phyloP scores from a whole-genome alignment of 257 asterid species.

The Buddleja alternifolia region DNA sequence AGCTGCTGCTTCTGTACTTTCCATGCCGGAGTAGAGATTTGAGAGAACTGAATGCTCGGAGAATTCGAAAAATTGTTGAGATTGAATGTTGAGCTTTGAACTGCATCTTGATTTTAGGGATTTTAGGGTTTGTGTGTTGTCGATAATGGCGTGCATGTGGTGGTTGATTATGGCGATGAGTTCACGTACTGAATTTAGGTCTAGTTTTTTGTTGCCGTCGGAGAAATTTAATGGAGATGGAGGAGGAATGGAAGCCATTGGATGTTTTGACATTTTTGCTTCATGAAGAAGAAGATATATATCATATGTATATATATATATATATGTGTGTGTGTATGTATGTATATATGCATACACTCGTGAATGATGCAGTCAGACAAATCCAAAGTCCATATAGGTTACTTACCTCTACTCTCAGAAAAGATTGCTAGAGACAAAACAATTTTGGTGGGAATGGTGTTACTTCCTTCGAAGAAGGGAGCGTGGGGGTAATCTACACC shows the following conservation, averaged over 20 bases:
- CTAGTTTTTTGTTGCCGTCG: conserved; percentile 46
- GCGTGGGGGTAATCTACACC: too few species aligned
- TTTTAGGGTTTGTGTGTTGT: conserved; percentile 38
- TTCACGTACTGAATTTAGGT: conserved; percentile 49
- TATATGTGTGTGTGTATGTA: conserved; percentile 3
- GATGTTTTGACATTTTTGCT: conserved; percentile 33
- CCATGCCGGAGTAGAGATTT: conserved; percentile 80
- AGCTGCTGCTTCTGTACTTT: conserved; percentile 52
- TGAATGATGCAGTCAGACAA: conserved; percentile 43
- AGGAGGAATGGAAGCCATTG: conserved; percentile 54
- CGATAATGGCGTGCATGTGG: conserved; percentile 46
- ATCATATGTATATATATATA: conserved; percentile 14
- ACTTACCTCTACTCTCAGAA: conserved; percentile 10
- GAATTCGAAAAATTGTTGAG: conserved; percentile 64
- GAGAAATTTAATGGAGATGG: conserved; percentile 32
- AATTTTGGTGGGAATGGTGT: conserved; percentile 32
- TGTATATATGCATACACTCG: conserved; percentile 43
- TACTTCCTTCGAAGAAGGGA: conserved; percentile 41
- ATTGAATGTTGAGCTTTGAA: conserved; percentile 55
- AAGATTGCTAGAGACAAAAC: conserved; percentile 43
- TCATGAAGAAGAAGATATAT: conserved; percentile 37
- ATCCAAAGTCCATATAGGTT: conserved; percentile 40
- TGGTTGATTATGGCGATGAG: conserved; percentile 51
- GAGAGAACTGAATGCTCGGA: conserved; percentile 77
- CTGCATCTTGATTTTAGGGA: conserved; percentile 54